Evolutionary conservation across 495 filamentous ascomycete species (phyloP), one percentile per base, ranked within the genome.

Genomic region (Daldinia bambusicola): DNA sequence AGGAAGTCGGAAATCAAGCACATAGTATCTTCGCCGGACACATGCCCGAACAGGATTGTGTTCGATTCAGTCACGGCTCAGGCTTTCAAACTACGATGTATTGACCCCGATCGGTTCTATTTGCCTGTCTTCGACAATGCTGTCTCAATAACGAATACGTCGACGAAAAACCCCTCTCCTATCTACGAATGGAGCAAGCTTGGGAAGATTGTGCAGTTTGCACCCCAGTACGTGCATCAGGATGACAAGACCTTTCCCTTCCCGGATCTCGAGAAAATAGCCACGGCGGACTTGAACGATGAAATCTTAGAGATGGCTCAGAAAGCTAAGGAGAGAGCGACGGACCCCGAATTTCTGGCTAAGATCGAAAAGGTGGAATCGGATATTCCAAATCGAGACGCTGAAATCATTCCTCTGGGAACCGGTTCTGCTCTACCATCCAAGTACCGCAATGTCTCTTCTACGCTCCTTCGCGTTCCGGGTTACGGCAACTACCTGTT

Each of bases 361-460:
- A 76, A 66, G 55, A 78, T 82, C 30, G 80, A 80, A 9, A 66
- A 83, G 61, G 75, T 72, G 0, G 80, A 89, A 66, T 74, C 85
- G 20, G 83, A 86, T 63, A 84, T 94, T 16, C 90, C 90, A 14
- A 85, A 89, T 61, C 82, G 84, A 43, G 89, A 97, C 72, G 88
- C 89, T 7, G 95, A 98, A 72, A 86, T 99, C 60, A 89, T 93
- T 62, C 84, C 93, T 0, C 86, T 99, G 5, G 95, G 95, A 2
- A 99, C 95, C 2, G 95, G 95, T 9, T 97, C 94, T 3, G 90
- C 93, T 10, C 67, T 89, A 14, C 96, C 95, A 4, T 95, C 93
- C 52, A 95, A 94, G 78, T 94, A 97, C 78, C 91, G 95, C 61
- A 99, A 98, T 77, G 95, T 98, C 43, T 97, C 93, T 30, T 89